Conservation (phyloP, 225 moss, liverwort and hornwort species). For the Physcomitrellopsis africana region DNA sequence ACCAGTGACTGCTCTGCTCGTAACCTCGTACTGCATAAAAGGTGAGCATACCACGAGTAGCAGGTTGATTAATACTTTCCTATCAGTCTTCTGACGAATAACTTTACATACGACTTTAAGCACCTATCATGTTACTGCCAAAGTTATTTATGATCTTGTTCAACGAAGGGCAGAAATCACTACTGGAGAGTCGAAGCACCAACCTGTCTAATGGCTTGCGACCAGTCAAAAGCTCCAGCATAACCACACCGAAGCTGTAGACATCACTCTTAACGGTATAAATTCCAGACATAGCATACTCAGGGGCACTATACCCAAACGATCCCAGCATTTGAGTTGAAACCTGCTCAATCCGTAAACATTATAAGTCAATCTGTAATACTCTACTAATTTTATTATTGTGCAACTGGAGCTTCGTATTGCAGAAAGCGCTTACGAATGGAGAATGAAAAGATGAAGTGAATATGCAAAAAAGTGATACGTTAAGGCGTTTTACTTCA, state of each 20-base stretch:
- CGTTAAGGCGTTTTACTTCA: too few species aligned
- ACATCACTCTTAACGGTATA: slow-evolving; percentile 83
- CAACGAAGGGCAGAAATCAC: neutral
- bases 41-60: slow-evolving; percentile 9
- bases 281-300: slow-evolving; percentile 76
- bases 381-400: neutral
- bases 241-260: slow-evolving; percentile 83
- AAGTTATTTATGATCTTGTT: neutral
- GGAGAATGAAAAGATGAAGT: neutral
- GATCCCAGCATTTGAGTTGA: slow-evolving; percentile 79
- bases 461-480: slow-evolving; percentile 5
- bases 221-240: slow-evolving; percentile 87
- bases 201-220: slow-evolving; percentile 82
- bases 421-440: neutral
- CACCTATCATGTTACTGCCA: neutral
- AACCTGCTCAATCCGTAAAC: slow-evolving; percentile 47
- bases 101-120: neutral
- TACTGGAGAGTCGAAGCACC: neutral
- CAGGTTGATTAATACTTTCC: slow-evolving; percentile 8
- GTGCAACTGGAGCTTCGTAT: neutral
- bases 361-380: slow-evolving; percentile 2
- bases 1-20: slow-evolving; percentile 74
- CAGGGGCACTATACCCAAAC: slow-evolving; percentile 83
- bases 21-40: slow-evolving; percentile 58
- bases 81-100: neutral